A percentile compares a stretch with the other conserved stretches of the same genome.
phyloP scores from a whole-genome alignment of 192 early-diverging fungal species.

The Umbelopsis vinacea region DNA sequence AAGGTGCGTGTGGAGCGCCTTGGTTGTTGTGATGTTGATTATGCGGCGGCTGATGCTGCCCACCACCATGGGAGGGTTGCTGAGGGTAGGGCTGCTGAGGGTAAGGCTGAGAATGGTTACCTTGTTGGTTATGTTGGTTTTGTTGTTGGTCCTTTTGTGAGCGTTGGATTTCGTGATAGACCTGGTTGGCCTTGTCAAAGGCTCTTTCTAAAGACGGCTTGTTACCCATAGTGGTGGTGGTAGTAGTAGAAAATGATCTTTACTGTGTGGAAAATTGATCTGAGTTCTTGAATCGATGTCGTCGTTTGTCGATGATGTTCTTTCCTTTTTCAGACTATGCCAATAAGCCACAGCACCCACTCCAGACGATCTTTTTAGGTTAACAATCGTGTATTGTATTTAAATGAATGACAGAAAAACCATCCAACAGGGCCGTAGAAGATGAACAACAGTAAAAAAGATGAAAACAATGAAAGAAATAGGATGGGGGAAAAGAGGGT shows the following conservation, averaged over 20 bases:
- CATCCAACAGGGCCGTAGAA: not conserved
- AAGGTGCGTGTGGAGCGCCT: not conserved
- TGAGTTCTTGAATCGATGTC: too few relatives aligned
- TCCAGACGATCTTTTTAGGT: not conserved
- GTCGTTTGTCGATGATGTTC: not conserved
- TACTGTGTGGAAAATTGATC: too few relatives aligned
- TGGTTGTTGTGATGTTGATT: not conserved
- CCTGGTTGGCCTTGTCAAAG: conserved; percentile 1
- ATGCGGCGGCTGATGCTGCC: not conserved
- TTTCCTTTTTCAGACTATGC: not conserved
- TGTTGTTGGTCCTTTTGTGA: not conserved
- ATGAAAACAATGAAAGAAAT: not conserved
- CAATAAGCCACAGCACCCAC: conserved; percentile 4
- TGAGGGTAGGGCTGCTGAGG: not conserved
- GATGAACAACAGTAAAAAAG: conserved; percentile 3
- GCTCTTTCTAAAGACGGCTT: conserved; percentile 9
- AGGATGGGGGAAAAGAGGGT: not conserved
- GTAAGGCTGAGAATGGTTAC: not conserved
- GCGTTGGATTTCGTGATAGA: not conserved
- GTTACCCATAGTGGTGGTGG: not conserved
- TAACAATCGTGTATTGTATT: not conserved
- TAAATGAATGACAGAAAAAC: not conserved
- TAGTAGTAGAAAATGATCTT: too few relatives aligned
- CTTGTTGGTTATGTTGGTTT: not conserved
- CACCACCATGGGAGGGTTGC: not conserved